Percentiles rank a stretch among this genome's conserved stretches.
Conservation (phyloP, 768 basidiomycete species). For the Mycena haematopus region DNA sequence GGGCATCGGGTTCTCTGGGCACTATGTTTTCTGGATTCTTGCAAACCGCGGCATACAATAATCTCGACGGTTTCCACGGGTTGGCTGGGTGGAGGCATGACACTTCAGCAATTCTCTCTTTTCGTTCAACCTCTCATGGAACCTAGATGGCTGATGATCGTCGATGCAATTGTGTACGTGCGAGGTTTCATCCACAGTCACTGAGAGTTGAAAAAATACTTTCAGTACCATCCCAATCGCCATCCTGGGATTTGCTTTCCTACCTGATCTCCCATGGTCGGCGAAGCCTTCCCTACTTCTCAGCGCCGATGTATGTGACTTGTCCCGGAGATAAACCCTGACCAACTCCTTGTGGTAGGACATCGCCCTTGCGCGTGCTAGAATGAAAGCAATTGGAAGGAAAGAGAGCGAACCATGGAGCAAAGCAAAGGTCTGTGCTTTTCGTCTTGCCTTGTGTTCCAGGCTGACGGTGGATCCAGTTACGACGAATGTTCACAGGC, state of each 20-base stretch:
- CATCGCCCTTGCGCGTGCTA: constrained; percentile 25
- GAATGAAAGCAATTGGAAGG: constrained; percentile 29
- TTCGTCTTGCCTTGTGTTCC: not conserved
- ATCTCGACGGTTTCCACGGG: constrained; percentile 25
- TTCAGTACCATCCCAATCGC: constrained; percentile 28
- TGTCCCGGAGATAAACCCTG: not conserved
- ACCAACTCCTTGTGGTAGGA: constrained; percentile 2
- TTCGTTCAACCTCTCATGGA: not conserved
- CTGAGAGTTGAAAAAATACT: not conserved
- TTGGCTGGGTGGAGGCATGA: constrained; percentile 29
- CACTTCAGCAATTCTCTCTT: not conserved
- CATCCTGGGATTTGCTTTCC: constrained; percentile 27
- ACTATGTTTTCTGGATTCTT: constrained; percentile 32
- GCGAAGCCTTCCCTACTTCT: constrained; percentile 24
- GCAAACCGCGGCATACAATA: constrained; percentile 30
- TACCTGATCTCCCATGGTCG: constrained; percentile 26
- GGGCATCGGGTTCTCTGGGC: constrained; percentile 28
- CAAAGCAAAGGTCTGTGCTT: constrained; percentile 11
- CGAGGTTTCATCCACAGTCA: not conserved
- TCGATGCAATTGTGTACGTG: constrained; percentile 29
- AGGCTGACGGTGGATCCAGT: constrained; percentile 2
- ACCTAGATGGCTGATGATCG: constrained; percentile 29
- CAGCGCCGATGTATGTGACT: constrained; percentile 7
- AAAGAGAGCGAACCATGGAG: constrained; percentile 29
- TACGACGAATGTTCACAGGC: constrained; percentile 22